A percentile compares a stretch with the other conserved stretches of the same genome.
These are phyloP conservation scores for Xylaria sp. DNA, from an alignment of 2,329 filamentous ascomycete species.

Conservation along the genomic window DNA sequence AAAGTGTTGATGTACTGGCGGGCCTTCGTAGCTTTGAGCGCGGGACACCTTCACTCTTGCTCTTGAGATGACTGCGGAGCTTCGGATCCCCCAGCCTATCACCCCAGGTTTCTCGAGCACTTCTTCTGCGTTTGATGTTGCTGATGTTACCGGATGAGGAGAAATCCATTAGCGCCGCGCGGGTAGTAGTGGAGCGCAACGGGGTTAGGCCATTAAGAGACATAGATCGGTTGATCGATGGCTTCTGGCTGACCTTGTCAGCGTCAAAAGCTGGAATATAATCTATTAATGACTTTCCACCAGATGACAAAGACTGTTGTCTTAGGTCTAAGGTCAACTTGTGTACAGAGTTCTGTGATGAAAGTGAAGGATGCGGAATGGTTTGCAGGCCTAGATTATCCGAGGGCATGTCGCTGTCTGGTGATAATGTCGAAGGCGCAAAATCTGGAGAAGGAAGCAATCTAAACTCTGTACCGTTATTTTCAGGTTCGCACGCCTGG, in stretches of 20 bases:
- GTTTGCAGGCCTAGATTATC: slow-evolving; percentile 11
- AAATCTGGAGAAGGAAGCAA: slow-evolving; percentile 42
- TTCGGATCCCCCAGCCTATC: slow-evolving; percentile 39
- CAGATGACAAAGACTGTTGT: slow-evolving; percentile 27
- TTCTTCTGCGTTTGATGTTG: slow-evolving; percentile 6
- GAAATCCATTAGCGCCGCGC: slow-evolving; percentile 23
- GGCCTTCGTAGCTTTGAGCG: slow-evolving; percentile 43
- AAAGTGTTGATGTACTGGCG: slow-evolving; percentile 44
- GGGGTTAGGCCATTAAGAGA: slow-evolving; percentile 35
- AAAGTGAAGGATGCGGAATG: slow-evolving; percentile 13
- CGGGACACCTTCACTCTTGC: slow-evolving; percentile 27
- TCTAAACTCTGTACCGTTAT: slow-evolving; percentile 32
- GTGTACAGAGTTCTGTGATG: slow-evolving; percentile 22
- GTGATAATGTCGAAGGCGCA: slow-evolving; percentile 29
- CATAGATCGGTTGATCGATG: slow-evolving; percentile 31
- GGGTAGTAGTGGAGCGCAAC: slow-evolving; percentile 31
- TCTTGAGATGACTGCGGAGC: neutral
- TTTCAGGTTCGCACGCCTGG: slow-evolving; percentile 13
- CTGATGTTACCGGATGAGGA: slow-evolving; percentile 7
- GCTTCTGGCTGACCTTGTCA: slow-evolving; percentile 31
- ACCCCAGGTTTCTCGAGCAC: slow-evolving; percentile 44
- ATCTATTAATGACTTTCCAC: slow-evolving; percentile 27
- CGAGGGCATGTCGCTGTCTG: slow-evolving; percentile 16
- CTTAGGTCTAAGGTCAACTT: slow-evolving; percentile 35
- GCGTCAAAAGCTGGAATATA: slow-evolving; percentile 40